Percentiles rank a stretch among this genome's conserved stretches.
Evolutionary conservation across 257 asterid genomes (phyloP).

Genomic region (Solanum chmielewskii): DNA sequence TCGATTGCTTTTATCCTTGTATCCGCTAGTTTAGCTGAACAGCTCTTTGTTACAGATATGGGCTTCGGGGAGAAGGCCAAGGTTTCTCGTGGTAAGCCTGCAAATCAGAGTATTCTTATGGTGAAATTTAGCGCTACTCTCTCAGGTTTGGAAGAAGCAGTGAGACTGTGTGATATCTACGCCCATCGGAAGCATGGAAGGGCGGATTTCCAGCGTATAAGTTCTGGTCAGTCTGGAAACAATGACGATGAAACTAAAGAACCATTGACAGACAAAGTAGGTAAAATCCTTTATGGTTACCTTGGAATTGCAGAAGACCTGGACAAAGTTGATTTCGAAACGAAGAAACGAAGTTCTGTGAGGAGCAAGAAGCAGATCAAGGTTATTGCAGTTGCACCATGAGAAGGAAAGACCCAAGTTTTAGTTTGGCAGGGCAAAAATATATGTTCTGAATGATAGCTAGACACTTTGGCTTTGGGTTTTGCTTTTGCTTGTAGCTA

Average conservation of each 20-base stretch:
- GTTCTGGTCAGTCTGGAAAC: conserved; percentile 3
- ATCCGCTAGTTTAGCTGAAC: background rate
- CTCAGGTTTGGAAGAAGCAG: conserved; percentile 61
- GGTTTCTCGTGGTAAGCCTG: conserved; percentile 52
- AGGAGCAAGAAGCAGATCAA: conserved; percentile 55
- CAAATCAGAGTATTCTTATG: conserved; percentile 47
- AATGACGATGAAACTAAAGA: conserved; percentile 1
- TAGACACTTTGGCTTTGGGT: background rate
- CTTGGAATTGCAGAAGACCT: conserved; percentile 59
- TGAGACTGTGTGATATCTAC: conserved; percentile 34
- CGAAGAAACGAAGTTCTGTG: conserved; percentile 40
- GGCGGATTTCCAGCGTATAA: conserved; percentile 18
- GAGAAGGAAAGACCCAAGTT: background rate
- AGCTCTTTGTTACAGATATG: conserved; percentile 24
- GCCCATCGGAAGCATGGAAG: conserved; percentile 36
- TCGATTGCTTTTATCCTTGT: background rate
- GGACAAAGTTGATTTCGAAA: conserved; percentile 52
- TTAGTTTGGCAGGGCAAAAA: background rate
- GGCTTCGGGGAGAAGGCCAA: conserved; percentile 44
- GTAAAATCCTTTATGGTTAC: conserved; percentile 39
- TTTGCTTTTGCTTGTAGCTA: background rate
- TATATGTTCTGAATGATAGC: background rate
- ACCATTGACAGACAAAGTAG: conserved; percentile 4
- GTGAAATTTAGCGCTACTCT: conserved; percentile 56
- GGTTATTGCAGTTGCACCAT: conserved; percentile 29